These are phyloP conservation scores for Setomelanomma holmii DNA, from an alignment of 2,329 filamentous ascomycete genomes.

Conservation along the genomic window DNA sequence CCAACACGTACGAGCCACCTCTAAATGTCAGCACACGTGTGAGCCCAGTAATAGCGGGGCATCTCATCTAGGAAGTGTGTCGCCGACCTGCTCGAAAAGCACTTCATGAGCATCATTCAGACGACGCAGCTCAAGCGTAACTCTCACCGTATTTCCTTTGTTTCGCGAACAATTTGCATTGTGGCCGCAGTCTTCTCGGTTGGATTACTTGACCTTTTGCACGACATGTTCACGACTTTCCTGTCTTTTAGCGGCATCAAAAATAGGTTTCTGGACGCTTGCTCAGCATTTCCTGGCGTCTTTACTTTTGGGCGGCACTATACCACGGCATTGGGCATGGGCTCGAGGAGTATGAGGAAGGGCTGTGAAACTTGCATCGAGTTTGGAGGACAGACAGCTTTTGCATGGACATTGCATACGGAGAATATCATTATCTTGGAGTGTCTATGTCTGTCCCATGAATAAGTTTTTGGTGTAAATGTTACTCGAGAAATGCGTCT, in stretches of 20 bases:
- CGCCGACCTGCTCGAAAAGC: background rate
- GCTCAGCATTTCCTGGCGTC: constrained; percentile 26
- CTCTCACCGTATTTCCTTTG: no score
- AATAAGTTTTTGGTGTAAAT: no score
- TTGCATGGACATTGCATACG: no score
- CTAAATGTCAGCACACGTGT: constrained; percentile 33
- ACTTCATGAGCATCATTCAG: background rate
- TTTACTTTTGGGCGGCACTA: constrained; percentile 18
- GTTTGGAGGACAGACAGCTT: no score
- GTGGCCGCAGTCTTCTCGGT: background rate
- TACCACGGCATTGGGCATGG: constrained; percentile 23
- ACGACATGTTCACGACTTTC: constrained; percentile 14
- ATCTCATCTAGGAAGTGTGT: constrained; percentile 31
- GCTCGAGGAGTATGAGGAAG: background rate
- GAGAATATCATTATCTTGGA: background rate
- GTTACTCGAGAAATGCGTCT: no score
- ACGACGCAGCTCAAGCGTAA: no score
- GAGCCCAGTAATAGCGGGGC: constrained; percentile 43
- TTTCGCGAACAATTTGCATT: constrained; percentile 11
- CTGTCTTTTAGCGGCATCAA: constrained; percentile 36
- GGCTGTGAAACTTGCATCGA: background rate
- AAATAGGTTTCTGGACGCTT: constrained; percentile 16
- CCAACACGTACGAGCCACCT: constrained; percentile 34
- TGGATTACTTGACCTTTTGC: background rate
- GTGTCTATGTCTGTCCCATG: background rate